Percentiles rank a stretch among this genome's conserved stretches.
Evolutionary conservation across 352 stramenopile genomes (phyloP).

Genomic region (Phytophthora ohioensis): DNA sequence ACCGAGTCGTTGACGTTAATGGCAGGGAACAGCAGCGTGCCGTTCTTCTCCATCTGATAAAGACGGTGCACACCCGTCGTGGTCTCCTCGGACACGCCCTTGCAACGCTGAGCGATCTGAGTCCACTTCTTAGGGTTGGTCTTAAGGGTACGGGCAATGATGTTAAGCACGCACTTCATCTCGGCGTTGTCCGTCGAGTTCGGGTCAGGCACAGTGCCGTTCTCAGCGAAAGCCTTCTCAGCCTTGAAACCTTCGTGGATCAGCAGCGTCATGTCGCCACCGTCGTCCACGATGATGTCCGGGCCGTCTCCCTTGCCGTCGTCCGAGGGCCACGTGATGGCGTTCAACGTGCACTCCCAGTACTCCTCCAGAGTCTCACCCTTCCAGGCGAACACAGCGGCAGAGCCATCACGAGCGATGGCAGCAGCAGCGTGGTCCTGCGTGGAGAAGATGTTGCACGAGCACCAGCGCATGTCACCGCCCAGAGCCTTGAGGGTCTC

Average conservation of each 20-base stretch:
- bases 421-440: constrained; percentile 98
- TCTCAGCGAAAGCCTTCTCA: constrained; percentile 94
- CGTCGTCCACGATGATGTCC: constrained; percentile 99
- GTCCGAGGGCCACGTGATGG: constrained; percentile 96
- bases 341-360: constrained; percentile 99
- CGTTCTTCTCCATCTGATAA: constrained; percentile 98
- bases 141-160: constrained; percentile 95
- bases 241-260: constrained; percentile 99
- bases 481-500: constrained; percentile 97
- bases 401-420: constrained; percentile 95
- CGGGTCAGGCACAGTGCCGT: constrained; percentile 95
- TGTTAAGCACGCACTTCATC: constrained; percentile 98
- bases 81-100: constrained; percentile 98
- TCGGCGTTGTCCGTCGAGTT: constrained; percentile 96
- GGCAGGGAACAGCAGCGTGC: constrained; percentile 96
- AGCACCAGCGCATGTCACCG: constrained; percentile 98
- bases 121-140: constrained; percentile 97
- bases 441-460: constrained; percentile 99
- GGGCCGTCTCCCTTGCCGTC: constrained; percentile 97
- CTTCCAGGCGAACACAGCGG: constrained; percentile 99
- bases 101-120: constrained; percentile 95
- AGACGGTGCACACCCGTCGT: constrained; percentile 98
- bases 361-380: constrained; percentile 98
- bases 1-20: constrained; percentile 99
- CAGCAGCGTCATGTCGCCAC: constrained; percentile 98